A percentile compares a stretch with the other conserved stretches of the same genome.
These are phyloP conservation scores for Lachnellula cervina DNA, from an alignment of 2,329 filamentous ascomycete genomes.

Conservation along the genomic window DNA sequence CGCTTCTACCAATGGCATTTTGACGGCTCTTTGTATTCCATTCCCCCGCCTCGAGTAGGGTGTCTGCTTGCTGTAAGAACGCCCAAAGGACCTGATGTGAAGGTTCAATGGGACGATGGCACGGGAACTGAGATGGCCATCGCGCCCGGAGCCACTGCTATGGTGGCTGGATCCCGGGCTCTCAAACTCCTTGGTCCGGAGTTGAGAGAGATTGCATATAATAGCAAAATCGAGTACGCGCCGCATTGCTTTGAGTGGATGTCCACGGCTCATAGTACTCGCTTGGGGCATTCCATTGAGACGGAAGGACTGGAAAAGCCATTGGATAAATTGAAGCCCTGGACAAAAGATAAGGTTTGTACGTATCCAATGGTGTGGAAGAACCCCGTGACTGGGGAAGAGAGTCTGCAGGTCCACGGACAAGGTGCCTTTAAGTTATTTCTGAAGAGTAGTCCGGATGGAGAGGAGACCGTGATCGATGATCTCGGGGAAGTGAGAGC, in stretches of 20 bases:
- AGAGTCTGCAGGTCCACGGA: slow-evolving; percentile 33
- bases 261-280: slow-evolving; percentile 32
- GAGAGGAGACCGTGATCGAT: slow-evolving; percentile 20
- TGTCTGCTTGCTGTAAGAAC: slow-evolving; percentile 34
- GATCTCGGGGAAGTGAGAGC: slow-evolving; percentile 30
- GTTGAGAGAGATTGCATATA: slow-evolving; percentile 24
- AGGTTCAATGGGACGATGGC: slow-evolving; percentile 33
- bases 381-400: slow-evolving; percentile 31
- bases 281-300: slow-evolving; percentile 32
- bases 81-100: slow-evolving; percentile 29
- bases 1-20: slow-evolving; percentile 37
- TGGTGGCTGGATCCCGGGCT: slow-evolving; percentile 27
- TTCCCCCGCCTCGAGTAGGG: slow-evolving; percentile 34
- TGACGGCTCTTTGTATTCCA: slow-evolving; percentile 33
- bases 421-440: slow-evolving; percentile 34
- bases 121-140: slow-evolving; percentile 32
- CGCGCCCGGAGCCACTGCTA: slow-evolving; percentile 33
- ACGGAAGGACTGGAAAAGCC: slow-evolving; percentile 26
- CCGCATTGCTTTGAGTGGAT: slow-evolving; percentile 37
- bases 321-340: slow-evolving; percentile 29
- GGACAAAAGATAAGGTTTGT: slow-evolving; percentile 30
- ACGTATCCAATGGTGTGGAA: slow-evolving; percentile 36
- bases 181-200: slow-evolving; percentile 28
- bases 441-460: slow-evolving; percentile 30
- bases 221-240: slow-evolving; percentile 35